Base-by-base conservation (phyloP, 1,139 yeast genomes). In the Saccharomyces pastorianus region DNA sequence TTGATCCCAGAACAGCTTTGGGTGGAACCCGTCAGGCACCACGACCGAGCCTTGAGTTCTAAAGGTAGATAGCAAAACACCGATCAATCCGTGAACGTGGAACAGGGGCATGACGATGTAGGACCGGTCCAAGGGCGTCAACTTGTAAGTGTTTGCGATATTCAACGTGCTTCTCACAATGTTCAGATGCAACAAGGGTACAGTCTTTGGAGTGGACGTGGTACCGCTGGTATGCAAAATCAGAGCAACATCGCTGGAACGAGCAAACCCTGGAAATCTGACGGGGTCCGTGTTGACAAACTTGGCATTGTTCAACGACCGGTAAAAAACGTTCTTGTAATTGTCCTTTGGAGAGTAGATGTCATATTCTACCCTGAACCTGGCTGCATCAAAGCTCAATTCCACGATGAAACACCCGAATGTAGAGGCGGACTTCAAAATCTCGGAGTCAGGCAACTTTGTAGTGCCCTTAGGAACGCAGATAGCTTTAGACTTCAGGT, bases 81-180 rank as follows among this genome's bases (percentile, higher is more conserved):
- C 84, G 56, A 83, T 76, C 49, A 84, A 71, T 0, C 89, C 89
- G 64, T 84, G 89, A 32, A 84, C 88, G 63, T 84, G 89, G 75
- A 84, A 84, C 46, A 84, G 70, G 1, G 89, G 89, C 89, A 84
- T 84, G 34, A 84, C 88, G 44, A 84, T 70, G 61, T 82, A 82
- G 2, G 84, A 74, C 25, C 77, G 66, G 64, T 84, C 89, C 7
- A 62, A 55, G 0, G 71, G 58, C 2, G 77, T 66, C 53, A 84
- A 67, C 46, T 73, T 72, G 66, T 84, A 84, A 3, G 88, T 82
- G 57, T 74, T 72, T 11, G 77, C 70, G 56, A 84, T 81, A 71
- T 83, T 84, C 44, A 65, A 60, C 67, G 82, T 79, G 13, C 86
- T 80, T 44, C 81, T 75, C 4, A 82, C 76, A 68, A 84, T 76